Evolutionary conservation across 2,329 filamentous ascomycete genomes (phyloP).

Genomic region (Curvularia eragrostidis): DNA sequence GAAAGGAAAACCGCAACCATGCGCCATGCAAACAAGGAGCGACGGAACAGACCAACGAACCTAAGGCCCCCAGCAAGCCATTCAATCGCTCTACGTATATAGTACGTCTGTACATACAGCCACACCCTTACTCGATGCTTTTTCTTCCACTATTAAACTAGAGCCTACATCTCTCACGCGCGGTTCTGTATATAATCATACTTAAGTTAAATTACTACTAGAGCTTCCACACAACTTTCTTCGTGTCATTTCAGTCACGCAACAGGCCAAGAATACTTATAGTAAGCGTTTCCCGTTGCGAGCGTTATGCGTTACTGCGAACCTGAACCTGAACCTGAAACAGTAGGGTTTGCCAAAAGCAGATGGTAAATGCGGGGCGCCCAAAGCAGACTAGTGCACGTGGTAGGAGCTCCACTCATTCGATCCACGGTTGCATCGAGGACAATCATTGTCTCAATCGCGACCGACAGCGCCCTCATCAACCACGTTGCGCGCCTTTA

Average conservation of each 20-base stretch:
- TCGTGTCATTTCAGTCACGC: not conserved
- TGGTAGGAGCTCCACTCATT: slow-evolving; percentile 11
- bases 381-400: slow-evolving; percentile 4
- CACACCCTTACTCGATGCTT: not conserved
- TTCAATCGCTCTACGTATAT: not conserved
- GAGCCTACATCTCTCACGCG: not conserved
- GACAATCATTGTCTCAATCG: slow-evolving; percentile 8
- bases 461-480: slow-evolving; percentile 3
- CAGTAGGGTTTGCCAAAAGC: slow-evolving; percentile 1
- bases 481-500: not conserved
- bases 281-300: not conserved
- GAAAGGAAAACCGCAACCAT: not conserved
- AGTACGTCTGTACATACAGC: not conserved
- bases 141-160: not conserved
- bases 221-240: not conserved
- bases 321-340: not conserved
- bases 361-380: slow-evolving; percentile 4
- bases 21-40: not conserved
- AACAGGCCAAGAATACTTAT: not conserved
- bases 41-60: not conserved
- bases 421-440: slow-evolving; percentile 2
- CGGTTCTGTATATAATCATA: not conserved
- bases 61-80: not conserved
- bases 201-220: not conserved
- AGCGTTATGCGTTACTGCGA: not conserved